Base-by-base conservation (phyloP, 768 basidiomycete species). In the Pleurotus djamor region DNA sequence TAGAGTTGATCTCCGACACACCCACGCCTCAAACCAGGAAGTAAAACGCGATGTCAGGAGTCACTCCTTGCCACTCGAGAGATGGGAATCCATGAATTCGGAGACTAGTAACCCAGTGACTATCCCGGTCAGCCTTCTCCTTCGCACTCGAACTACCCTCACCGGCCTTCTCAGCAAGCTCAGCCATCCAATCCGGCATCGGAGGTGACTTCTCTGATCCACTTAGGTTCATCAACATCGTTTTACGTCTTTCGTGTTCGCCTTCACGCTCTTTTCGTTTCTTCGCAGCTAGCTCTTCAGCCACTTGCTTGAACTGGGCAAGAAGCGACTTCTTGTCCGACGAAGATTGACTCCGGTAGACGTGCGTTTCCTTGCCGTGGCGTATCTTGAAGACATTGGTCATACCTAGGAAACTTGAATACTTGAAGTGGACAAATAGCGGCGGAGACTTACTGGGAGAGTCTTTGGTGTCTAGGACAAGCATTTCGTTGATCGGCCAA, bases 361-460 rank as follows among this genome's bases (percentile, higher is more conserved):
- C 94, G 68, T 95, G 89, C 0, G 92, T 92, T 71, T 98, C 96
- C 71, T 96, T 97, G 4, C 91, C 89, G 60, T 95, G 87, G 61
- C 91, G 82, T 62, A 99, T 86, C 78, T 98, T 98, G 81, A 98
- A 91, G 3, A 98, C 96, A 65, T 98, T 97, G n/a, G 89, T 93
- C 80, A 98, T 88, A 51, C 75, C 89, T 85, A 52, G 14, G 55
- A 41, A 52, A 36, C 32, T 36, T 48, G 14, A 41, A 32, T 56
- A 47, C 4, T 51, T 52, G 21, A 38, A 5, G 9, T 44, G 33
- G 2, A 52, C 21, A 14, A 58, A 36, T 48, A 34, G 48, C 21
- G 21, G 21, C 21, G 21, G 21, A 6, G 28, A 74, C 88, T 63
- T 59, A 96, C 96, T 89, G 4, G 93, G 82, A 3, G 94, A 89